Percentiles rank a stretch among this genome's conserved stretches.
Conservation (phyloP, 805 yeast genomes). For the Kodamaea jinghongensis region DNA sequence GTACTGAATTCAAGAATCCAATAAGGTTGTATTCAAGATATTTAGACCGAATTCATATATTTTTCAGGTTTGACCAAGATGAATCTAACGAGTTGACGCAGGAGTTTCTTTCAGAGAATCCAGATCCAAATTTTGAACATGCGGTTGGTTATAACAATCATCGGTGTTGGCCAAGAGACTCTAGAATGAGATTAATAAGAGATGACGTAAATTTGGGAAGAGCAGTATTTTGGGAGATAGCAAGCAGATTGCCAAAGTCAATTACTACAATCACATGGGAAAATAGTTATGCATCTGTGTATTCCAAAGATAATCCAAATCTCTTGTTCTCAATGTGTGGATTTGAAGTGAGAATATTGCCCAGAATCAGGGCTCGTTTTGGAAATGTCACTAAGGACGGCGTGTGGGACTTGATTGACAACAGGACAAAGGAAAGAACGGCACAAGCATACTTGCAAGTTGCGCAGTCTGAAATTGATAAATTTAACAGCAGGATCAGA, state of each 20-base stretch:
- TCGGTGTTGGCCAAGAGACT: constrained; percentile 92
- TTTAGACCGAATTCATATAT: constrained; percentile 74
- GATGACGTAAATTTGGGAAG: constrained; percentile 90
- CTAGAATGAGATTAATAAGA: constrained; percentile 85
- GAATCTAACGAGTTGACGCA: constrained; percentile 76
- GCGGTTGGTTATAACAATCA: constrained; percentile 83
- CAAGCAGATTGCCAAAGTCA: constrained; percentile 74
- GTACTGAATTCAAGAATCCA: constrained; percentile 67
- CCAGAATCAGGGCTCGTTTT: constrained; percentile 54
- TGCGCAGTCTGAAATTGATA: constrained; percentile 72
- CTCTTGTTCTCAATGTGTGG: constrained; percentile 90
- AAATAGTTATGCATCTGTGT: constrained; percentile 79
- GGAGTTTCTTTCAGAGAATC: constrained; percentile 77
- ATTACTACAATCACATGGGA: constrained; percentile 76
- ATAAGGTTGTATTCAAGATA: constrained; percentile 79
- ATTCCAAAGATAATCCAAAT: constrained; percentile 87
- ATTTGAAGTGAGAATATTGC: constrained; percentile 86
- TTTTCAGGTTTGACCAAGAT: constrained; percentile 69
- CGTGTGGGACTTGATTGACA: constrained; percentile 83
- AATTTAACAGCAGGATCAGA: constrained; percentile 78
- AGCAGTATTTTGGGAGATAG: constrained; percentile 89
- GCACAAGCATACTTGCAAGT: constrained; percentile 88
- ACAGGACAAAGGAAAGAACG: constrained; percentile 73
- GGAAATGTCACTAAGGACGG: constrained; percentile 57
- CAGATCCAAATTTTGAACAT: constrained; percentile 89